Evolutionary conservation across 169 alveolate species (phyloP), one percentile per base, ranked within the genome.

Genomic region (Plasmodium fragile): DNA sequence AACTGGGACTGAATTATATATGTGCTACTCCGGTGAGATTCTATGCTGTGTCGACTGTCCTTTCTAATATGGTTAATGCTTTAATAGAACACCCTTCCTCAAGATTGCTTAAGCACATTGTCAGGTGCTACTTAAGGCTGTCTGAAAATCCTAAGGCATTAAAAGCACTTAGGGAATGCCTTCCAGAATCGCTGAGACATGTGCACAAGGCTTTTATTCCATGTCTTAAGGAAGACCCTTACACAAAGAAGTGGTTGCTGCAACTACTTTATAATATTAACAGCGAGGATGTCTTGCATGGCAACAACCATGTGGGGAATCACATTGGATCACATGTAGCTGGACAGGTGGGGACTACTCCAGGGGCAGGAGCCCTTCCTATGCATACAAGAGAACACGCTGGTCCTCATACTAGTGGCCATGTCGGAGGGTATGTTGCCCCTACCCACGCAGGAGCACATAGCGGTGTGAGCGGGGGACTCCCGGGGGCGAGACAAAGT

Each of bases 1-100:
- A 99, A 75, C 92, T 96, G 45, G 99, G 99, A 3, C 95, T 99
- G 59, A 96, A 97, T 73, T 99, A 98, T 94, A 98, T 99, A 49
- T 98, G 99, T 95, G 99, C 99, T 13, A 99, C 99, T 11, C 99
- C 99, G 0, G 99, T 99, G 93, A 96, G 99, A 89, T 99, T 99
- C 96, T 99, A 97, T 94, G 99, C 99, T 1, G 99, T 99, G 13
- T 94, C 98, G 34, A 97, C 98, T 36, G 99, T 99, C 13, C 96
- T 99, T 52, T 94, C 98, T 52, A 98, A 97, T 83, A 99, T 99
- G 99, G 99, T 99, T 34, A 96, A 97, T 45, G 93, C 97, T 16
- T 90, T 96, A 4, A 92, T 95, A 65, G 98, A 97, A 82, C 92
- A 97, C 34, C 99, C 99, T 1, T 97, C 99, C 11, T 96, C 98